A percentile compares a stretch with the other conserved stretches of the same genome.
Evolutionary conservation across 305 asterid genomes (phyloP).

Genomic region (Rubia balearica): DNA sequence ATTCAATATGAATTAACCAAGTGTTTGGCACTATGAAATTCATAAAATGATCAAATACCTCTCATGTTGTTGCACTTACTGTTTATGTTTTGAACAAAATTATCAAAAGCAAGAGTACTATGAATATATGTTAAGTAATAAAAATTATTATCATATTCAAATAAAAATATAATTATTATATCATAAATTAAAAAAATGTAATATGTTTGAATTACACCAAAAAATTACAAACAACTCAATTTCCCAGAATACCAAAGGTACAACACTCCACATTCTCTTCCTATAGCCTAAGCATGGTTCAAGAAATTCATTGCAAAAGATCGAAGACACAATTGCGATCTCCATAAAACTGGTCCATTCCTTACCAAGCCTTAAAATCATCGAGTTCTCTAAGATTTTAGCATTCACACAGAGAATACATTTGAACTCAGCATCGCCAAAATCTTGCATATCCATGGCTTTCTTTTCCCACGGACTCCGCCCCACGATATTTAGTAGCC

Average conservation of each 20-base stretch:
- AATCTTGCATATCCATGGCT: slow-evolving; percentile 72
- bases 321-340: slow-evolving; percentile 64
- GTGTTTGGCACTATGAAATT: no score
- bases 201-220: no score
- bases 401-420: slow-evolving; percentile 81
- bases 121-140: no score
- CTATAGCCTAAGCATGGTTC: slow-evolving; percentile 30
- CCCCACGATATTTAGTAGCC: slow-evolving; percentile 28
- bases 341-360: slow-evolving; percentile 81
- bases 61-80: no score
- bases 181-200: no score
- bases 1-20: no score
- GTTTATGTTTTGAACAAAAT: no score
- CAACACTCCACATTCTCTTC: background rate
- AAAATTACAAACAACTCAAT: background rate
- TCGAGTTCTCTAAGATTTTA: slow-evolving; percentile 63
- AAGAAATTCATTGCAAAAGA: slow-evolving; percentile 60
- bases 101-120: no score
- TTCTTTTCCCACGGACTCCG: slow-evolving; percentile 99
- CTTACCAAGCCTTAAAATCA: slow-evolving; percentile 72
- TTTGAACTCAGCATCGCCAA: slow-evolving; percentile 83
- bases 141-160: no score
- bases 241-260: background rate
- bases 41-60: no score
- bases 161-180: no score